Evolutionary conservation across 2,329 filamentous ascomycete genomes (phyloP), one percentile per base, ranked within the genome.

Genomic region (Arthrobotrys sphaeroides): DNA sequence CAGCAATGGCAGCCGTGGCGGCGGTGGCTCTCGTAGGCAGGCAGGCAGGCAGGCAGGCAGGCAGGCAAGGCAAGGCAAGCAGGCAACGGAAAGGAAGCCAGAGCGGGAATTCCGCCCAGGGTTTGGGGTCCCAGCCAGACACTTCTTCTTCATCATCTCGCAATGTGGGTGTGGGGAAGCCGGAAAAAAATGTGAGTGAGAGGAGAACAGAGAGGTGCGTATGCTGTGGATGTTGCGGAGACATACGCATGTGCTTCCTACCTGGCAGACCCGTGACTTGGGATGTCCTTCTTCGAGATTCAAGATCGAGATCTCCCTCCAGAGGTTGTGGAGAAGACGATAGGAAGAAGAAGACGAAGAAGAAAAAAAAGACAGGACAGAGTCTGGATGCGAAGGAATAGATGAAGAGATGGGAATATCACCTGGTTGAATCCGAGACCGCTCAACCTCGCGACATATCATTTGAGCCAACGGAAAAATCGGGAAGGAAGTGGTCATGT

Each of bases 401-500:
- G 28, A 31, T 16, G 31, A 38, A 12, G 33, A 55, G 45, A 31
- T 51, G 33, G 22, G 36, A 42, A 40, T n/a, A n/a, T 60, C 64
- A 68, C 51, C 38, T 59, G 47, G 36, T 40, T 59, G 62, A 47
- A 53, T 68, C 47, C 45, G 36, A 33, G 47, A 36, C 38, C 22
- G 31, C 55, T 65, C 61, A 67, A 67, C 33, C 49, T 53, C 45
- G 31, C 66, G 26, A 69, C 38, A 31, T n/a, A n/a, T 36, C 22
- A 43, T 53, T 72, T 49, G 67, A 55, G 61, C 51, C 69, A 66
- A 60, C 69, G 69, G 69, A 67, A 73, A 73, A 73, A 73, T 65
- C 68, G 68, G 68, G 68, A 73, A 73, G 68, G 43, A 60, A 66
- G 49, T 42, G 51, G 12, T 31, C 36, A 49, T 28, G 45, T 38